Conservation (phyloP, 352 stramenopile genomes). For the Globisporangium heterothallicum region DNA sequence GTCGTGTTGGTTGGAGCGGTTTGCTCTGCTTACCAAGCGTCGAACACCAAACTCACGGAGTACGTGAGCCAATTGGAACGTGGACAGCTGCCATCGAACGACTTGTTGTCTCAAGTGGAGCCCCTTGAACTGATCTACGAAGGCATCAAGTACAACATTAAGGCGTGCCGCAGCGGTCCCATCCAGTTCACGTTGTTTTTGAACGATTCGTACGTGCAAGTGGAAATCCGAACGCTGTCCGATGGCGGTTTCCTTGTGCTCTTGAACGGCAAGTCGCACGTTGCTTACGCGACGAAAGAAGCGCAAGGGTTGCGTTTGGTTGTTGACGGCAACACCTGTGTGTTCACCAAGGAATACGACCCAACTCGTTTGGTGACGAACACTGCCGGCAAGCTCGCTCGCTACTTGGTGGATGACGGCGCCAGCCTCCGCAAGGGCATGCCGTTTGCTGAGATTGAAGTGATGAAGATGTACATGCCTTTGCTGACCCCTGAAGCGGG, state of each 20-base stretch:
- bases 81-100: slow-evolving; percentile 89
- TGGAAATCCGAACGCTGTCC: slow-evolving; percentile 94
- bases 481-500: slow-evolving; percentile 96
- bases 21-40: slow-evolving; percentile 78
- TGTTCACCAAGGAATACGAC: slow-evolving; percentile 99
- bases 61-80: slow-evolving; percentile 84
- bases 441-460: slow-evolving; percentile 88
- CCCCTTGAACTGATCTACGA: slow-evolving; percentile 98
- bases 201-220: slow-evolving; percentile 86
- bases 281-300: slow-evolving; percentile 94
- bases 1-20: slow-evolving; percentile 88
- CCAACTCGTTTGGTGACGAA: slow-evolving; percentile 96
- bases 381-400: slow-evolving; percentile 98
- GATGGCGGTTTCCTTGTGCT: slow-evolving; percentile 98
- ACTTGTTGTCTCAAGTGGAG: slow-evolving; percentile 80
- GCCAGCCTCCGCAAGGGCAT: slow-evolving; percentile 82
- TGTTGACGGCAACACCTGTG: slow-evolving; percentile 93
- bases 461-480: slow-evolving; percentile 99
- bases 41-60: slow-evolving; percentile 62
- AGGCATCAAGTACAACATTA: slow-evolving; percentile 97
- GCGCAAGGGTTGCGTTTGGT: slow-evolving; percentile 88
- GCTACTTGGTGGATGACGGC: slow-evolving; percentile 97
- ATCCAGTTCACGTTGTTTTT: slow-evolving; percentile 91
- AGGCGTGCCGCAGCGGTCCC: slow-evolving; percentile 84
- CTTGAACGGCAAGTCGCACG: slow-evolving; percentile 95